Conservation (phyloP, 2,329 filamentous ascomycete genomes). For the Colletotrichum nymphaeae region DNA sequence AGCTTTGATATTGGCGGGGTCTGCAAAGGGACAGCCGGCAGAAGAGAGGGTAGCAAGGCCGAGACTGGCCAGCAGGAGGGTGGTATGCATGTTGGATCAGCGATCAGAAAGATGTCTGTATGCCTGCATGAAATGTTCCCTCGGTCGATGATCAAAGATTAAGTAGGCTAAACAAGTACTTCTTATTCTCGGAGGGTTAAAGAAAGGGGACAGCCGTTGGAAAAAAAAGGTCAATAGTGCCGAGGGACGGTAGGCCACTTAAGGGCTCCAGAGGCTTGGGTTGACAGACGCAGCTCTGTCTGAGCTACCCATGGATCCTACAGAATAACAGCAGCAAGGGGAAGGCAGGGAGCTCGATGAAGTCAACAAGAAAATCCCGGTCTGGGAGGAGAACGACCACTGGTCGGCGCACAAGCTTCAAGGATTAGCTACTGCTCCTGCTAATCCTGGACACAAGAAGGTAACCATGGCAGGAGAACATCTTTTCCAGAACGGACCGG, state of each 20-base stretch:
- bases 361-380: not conserved
- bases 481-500: not conserved
- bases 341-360: not conserved
- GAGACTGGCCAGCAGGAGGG: constrained; percentile 39
- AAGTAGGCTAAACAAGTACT: not conserved
- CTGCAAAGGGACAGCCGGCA: constrained; percentile 49
- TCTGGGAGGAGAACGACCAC: constrained; percentile 16
- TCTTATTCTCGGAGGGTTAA: not conserved
- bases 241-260: constrained; percentile 17
- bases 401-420: constrained; percentile 14
- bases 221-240: not conserved
- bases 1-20: constrained; percentile 35
- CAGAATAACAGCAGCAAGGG: not conserved
- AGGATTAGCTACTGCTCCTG: constrained; percentile 1
- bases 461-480: constrained; percentile 10
- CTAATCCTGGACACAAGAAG: not conserved
- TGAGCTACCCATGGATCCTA: not conserved
- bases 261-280: constrained; percentile 8
- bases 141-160: not conserved
- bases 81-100: constrained; percentile 23
- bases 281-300: constrained; percentile 5
- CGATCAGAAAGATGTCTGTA: not conserved
- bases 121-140: not conserved
- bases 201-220: not conserved
- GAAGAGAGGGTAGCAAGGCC: constrained; percentile 34